Evolutionary conservation across 2,329 filamentous ascomycete species (phyloP).

Genomic region (Aspergillus terreus): DNA sequence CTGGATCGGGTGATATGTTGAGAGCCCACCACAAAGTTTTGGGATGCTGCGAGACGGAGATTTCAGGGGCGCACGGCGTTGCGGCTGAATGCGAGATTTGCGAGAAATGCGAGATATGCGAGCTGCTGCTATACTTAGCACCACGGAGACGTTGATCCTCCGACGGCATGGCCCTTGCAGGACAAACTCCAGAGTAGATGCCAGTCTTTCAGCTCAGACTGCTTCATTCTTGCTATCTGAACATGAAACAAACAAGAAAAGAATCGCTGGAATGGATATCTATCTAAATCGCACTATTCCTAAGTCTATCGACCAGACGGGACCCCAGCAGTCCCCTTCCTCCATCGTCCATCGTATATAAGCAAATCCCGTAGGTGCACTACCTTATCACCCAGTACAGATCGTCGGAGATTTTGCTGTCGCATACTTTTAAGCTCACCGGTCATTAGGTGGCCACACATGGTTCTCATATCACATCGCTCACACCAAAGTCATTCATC

Average conservation of each 20-base stretch:
- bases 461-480: not conserved
- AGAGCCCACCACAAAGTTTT: not conserved
- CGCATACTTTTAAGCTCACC: not conserved
- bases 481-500: not conserved
- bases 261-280: not conserved
- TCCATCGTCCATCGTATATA: not conserved
- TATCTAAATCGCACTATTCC: not conserved
- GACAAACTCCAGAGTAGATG: not conserved
- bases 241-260: not conserved
- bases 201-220: not conserved
- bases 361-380: not conserved
- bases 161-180: not conserved
- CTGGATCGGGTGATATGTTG: not conserved
- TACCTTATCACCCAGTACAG: not conserved
- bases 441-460: not conserved
- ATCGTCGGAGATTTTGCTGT: not conserved
- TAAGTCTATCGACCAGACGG: not conserved
- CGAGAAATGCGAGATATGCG: not conserved
- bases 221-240: no score
- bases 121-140: not conserved
- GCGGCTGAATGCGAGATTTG: not conserved
- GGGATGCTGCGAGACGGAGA: not conserved
- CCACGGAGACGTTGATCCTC: not conserved
- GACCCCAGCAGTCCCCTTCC: not conserved
- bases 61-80: not conserved